Evolutionary conservation across 2,329 filamentous ascomycete genomes (phyloP), one percentile per base, ranked within the genome.

Genomic region (Ceratocystis huliohia): DNA sequence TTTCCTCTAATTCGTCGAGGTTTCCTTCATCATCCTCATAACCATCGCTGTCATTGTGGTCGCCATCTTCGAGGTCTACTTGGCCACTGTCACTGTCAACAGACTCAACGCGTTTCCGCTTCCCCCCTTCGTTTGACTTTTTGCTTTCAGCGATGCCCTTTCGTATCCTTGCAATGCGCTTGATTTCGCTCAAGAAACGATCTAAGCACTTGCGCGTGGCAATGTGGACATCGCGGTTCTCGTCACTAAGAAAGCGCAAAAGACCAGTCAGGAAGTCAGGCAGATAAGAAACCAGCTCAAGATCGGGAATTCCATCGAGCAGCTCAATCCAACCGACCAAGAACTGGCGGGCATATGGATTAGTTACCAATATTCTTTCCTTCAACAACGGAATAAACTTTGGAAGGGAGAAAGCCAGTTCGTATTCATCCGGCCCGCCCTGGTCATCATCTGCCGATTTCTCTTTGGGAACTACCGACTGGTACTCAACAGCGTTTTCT

Each of bases 271-370:
- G 80, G 72, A 99, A 99, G 63, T 93, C 91, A 1, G 94, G 95
- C 28, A 99, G 79, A 74, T 91, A 96, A 2, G 89, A 88, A 46
- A 99, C 93, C 22, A 99, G 84, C 75, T 99, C 95, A 53, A 99
- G 80, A 73, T 99, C 95, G 0, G 94, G 94, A 71, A 99, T 97
- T 0, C 92, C 96, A 74, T 99, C 94, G 22, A 99, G 81, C 17
- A 99, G 77, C 3, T 88, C 95, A 67, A 99, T 90, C 94, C 94
- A 99, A 41, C 91, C 91, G 1, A 99, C 94, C 15, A 99, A 81
- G 72, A 99, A 99, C 15, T 90, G 96, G 63, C 94, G 83, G 2
- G 93, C 96, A 73, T 95, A 97, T 0, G 95, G 92, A 72, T 96
- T 96, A 68, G 96, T 84, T 33, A 96, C 93, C 76, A 89, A 89